Evolutionary conservation across 768 basidiomycete species (phyloP).

Genomic region (Mycena leptocephala): DNA sequence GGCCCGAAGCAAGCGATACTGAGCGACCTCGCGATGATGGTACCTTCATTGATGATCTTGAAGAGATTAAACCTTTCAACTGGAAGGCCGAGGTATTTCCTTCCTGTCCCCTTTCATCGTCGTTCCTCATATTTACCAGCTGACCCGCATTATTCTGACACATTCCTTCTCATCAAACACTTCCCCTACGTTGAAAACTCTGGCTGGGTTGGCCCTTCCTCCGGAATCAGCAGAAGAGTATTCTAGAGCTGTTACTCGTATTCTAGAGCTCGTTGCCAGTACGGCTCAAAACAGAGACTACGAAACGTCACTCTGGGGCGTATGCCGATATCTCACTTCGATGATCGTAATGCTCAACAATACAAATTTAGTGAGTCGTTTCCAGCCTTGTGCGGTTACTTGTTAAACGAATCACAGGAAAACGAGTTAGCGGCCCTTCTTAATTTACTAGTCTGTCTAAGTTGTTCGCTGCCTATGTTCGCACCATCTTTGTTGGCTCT

Average conservation of each 20-base stretch:
- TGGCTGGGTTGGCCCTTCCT: conserved; percentile 58
- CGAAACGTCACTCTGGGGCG: conserved; percentile 43
- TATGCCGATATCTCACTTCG: conserved; percentile 57
- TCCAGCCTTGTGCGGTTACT: conserved; percentile 1
- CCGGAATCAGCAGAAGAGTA: conserved; percentile 52
- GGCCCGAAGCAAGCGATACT: neutral
- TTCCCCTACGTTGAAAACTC: conserved; percentile 67
- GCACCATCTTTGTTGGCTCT: conserved; percentile 54
- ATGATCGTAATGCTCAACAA: conserved; percentile 56
- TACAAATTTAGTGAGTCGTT: conserved; percentile 58
- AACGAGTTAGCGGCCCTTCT: conserved; percentile 66
- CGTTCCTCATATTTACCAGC: conserved; percentile 52
- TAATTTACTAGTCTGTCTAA: conserved; percentile 65
- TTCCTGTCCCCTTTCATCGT: neutral
- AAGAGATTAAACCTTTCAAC: conserved; percentile 59
- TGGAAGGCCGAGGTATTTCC: conserved; percentile 71
- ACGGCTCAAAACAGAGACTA: conserved; percentile 51
- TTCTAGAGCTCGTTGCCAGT: conserved; percentile 64
- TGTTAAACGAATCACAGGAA: conserved; percentile 54
- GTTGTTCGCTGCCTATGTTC: conserved; percentile 66
- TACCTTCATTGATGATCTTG: conserved; percentile 47
- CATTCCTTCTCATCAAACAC: conserved; percentile 61
- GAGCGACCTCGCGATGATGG: conserved; percentile 39
- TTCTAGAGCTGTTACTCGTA: conserved; percentile 56
- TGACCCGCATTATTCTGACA: conserved; percentile 73